Conservation (phyloP, 2,329 filamentous ascomycete genomes). For the Nectriaceae sp. region DNA sequence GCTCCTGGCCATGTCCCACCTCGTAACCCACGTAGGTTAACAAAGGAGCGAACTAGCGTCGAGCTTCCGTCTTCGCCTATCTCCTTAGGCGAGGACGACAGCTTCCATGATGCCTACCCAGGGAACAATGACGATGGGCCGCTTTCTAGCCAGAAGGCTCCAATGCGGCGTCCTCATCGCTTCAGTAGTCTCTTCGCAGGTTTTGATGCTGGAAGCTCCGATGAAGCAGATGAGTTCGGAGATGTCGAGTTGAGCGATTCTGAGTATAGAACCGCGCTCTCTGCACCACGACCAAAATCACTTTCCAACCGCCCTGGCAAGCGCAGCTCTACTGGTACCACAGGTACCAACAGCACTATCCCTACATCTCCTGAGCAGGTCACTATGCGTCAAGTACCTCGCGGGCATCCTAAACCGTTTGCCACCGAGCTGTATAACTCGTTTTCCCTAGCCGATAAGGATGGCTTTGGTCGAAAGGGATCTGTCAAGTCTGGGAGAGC, state of each 20-base stretch:
- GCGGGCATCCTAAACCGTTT: slow-evolving; percentile 35
- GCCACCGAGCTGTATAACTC: slow-evolving; percentile 49
- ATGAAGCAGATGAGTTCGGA: slow-evolving; percentile 64
- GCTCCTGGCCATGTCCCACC: slow-evolving; percentile 57
- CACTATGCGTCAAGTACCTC: slow-evolving; percentile 28
- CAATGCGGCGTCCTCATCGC: slow-evolving; percentile 69
- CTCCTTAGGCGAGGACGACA: slow-evolving; percentile 40
- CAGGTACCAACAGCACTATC: slow-evolving; percentile 32
- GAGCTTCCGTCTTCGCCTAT: slow-evolving; percentile 55
- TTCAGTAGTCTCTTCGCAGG: slow-evolving; percentile 86
- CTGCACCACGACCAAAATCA: slow-evolving; percentile 58
- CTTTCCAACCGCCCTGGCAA: slow-evolving; percentile 41
- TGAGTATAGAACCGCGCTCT: slow-evolving; percentile 67
- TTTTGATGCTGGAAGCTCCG: slow-evolving; percentile 73
- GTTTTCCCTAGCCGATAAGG: slow-evolving; percentile 39
- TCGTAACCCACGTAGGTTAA: slow-evolving; percentile 60
- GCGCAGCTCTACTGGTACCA: slow-evolving; percentile 39
- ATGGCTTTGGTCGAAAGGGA: slow-evolving; percentile 22
- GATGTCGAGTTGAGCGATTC: slow-evolving; percentile 65
- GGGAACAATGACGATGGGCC: slow-evolving; percentile 82
- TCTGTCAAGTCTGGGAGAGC: slow-evolving; percentile 36
- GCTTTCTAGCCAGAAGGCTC: slow-evolving; percentile 59
- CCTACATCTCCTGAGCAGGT: slow-evolving; percentile 47
- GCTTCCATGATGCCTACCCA: slow-evolving; percentile 65
- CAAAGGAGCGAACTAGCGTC: slow-evolving; percentile 45